phyloP scores from a whole-genome alignment of 1,139 yeast species.

The Saccharomycopsis hybrid region DNA sequence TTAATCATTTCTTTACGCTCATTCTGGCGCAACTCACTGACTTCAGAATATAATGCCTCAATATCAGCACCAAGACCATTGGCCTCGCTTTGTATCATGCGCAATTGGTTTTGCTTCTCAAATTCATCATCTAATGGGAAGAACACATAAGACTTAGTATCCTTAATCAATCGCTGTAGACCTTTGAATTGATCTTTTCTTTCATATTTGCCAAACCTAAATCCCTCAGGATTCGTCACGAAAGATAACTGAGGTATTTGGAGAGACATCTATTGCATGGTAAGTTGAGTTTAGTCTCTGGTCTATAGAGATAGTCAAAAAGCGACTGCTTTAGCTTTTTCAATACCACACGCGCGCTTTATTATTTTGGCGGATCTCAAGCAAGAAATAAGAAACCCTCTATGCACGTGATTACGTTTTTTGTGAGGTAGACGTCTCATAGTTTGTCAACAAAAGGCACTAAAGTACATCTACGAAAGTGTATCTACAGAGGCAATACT shows the following conservation, averaged over 20 bases:
- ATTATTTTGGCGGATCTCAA: too few relatives aligned
- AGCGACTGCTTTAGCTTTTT: too few relatives aligned
- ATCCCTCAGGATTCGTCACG: constrained; percentile 2
- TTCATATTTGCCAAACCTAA: constrained; percentile 1
- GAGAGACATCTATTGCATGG: constrained; percentile 6
- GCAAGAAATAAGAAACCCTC: too few relatives aligned
- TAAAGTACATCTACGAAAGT: too few relatives aligned
- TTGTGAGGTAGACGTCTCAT: too few relatives aligned
- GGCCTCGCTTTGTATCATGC: constrained; percentile 39
- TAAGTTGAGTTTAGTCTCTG: not conserved
- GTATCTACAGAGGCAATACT: too few relatives aligned
- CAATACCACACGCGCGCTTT: too few relatives aligned
- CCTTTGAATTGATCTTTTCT: not conserved
- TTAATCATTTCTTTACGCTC: constrained; percentile 80
- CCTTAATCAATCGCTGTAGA: constrained; percentile 16
- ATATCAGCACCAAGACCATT: constrained; percentile 34
- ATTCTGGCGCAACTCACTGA: constrained; percentile 66
- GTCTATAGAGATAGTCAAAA: too few relatives aligned
- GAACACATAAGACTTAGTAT: constrained; percentile 19
- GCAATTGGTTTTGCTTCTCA: constrained; percentile 47
- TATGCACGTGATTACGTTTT: too few relatives aligned
- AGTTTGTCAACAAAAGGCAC: too few relatives aligned
- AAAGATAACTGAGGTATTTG: constrained; percentile 14
- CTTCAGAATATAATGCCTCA: constrained; percentile 47
- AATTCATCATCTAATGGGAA: constrained; percentile 16